A percentile compares a stretch with the other conserved stretches of the same genome.
Evolutionary conservation across 148 eudicot genomes (phyloP).

Genomic region (Rhododendron kiyosumense): DNA sequence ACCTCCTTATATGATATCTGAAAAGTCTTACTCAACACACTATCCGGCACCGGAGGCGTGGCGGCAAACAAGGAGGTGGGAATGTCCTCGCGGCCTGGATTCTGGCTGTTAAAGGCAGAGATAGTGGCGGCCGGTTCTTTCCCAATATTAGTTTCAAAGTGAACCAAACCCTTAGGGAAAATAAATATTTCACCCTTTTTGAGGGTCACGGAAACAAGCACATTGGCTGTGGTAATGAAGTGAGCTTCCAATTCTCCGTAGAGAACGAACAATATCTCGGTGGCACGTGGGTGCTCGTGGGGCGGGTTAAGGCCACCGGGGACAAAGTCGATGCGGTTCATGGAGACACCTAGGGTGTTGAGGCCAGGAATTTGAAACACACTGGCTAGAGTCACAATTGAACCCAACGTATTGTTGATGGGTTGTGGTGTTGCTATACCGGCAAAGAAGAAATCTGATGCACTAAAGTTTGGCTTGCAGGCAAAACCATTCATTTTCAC

Average conservation of each 20-base stretch:
- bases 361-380: slow-evolving; percentile 39
- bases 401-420: slow-evolving; percentile 24
- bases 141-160: slow-evolving; percentile 37
- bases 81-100: slow-evolving; percentile 12
- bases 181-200: slow-evolving; percentile 29
- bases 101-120: slow-evolving; percentile 39
- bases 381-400: slow-evolving; percentile 30
- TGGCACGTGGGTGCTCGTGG: slow-evolving; percentile 50
- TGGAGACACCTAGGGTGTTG: slow-evolving; percentile 43
- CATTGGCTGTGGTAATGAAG: slow-evolving; percentile 41
- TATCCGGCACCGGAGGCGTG: background rate
- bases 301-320: slow-evolving; percentile 43
- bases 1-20: slow-evolving; percentile 3
- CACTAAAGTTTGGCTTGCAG: slow-evolving; percentile 20
- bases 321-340: slow-evolving; percentile 39
- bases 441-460: slow-evolving; percentile 31
- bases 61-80: slow-evolving; percentile 13
- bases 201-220: slow-evolving; percentile 25
- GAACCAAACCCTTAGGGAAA: slow-evolving; percentile 36
- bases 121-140: slow-evolving; percentile 19
- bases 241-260: slow-evolving; percentile 36
- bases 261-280: slow-evolving; percentile 37
- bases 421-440: slow-evolving; percentile 21
- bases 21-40: slow-evolving; percentile 17
- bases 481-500: slow-evolving; percentile 32